Evolutionary conservation across 306 rosid species (phyloP).

Genomic region (Dalbergia cochinchinensis): DNA sequence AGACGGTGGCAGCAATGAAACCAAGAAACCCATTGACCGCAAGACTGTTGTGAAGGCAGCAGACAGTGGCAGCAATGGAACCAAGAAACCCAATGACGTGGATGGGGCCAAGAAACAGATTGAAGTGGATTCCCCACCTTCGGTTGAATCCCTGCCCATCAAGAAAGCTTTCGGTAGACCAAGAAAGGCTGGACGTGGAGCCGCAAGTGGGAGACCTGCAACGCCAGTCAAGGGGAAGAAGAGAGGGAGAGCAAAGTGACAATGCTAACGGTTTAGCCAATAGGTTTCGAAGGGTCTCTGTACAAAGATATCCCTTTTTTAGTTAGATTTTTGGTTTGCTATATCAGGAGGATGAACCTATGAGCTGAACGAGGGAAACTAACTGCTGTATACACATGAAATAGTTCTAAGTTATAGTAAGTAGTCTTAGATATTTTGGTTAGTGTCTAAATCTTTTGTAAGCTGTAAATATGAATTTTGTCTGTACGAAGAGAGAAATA

Average conservation of each 20-base stretch:
- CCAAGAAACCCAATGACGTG: no score
- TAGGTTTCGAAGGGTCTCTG: slow-evolving; percentile 29
- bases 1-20: slow-evolving; percentile 13
- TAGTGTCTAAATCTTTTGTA: not conserved
- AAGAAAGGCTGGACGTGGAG: slow-evolving; percentile 41
- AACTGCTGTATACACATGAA: slow-evolving; percentile 6
- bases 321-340: not conserved
- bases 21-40: slow-evolving; percentile 31
- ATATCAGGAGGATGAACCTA: not conserved
- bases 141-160: slow-evolving; percentile 50
- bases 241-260: slow-evolving; percentile 49
- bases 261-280: slow-evolving; percentile 2
- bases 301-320: slow-evolving; percentile 32
- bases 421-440: slow-evolving; percentile 1
- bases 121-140: slow-evolving; percentile 46
- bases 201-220: slow-evolving; percentile 22
- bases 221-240: slow-evolving; percentile 57
- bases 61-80: slow-evolving; percentile 29
- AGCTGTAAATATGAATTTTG: slow-evolving; percentile 12
- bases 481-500: not conserved
- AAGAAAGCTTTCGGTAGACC: slow-evolving; percentile 50
- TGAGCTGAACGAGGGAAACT: not conserved
- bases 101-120: slow-evolving; percentile 31
- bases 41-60: slow-evolving; percentile 40
- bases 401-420: slow-evolving; percentile 13